phyloP scores from a whole-genome alignment of 2,329 filamentous ascomycete genomes.

The Colletotrichum brevisporum region DNA sequence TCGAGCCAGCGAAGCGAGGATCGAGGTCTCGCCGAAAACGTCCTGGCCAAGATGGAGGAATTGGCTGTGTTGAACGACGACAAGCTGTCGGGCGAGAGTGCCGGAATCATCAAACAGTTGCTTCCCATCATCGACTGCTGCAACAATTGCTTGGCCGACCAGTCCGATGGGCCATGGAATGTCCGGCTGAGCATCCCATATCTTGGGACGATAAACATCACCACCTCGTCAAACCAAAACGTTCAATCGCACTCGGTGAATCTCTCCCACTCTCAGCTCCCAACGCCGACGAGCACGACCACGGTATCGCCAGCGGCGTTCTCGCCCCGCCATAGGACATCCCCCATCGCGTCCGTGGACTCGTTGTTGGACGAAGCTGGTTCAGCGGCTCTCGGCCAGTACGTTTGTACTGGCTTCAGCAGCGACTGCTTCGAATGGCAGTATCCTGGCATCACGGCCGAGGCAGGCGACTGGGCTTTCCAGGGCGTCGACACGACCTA shows the following conservation, averaged over 20 bases:
- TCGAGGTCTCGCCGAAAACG: constrained; percentile 51
- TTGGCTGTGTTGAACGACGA: constrained; percentile 58
- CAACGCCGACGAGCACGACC: constrained; percentile 32
- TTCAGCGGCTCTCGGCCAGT: constrained; percentile 26
- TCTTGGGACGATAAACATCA: constrained; percentile 63
- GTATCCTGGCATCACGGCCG: constrained; percentile 48
- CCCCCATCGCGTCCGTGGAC: constrained; percentile 32
- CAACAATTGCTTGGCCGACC: constrained; percentile 33
- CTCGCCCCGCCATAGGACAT: constrained; percentile 8
- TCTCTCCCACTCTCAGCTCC: constrained; percentile 31
- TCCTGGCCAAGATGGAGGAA: constrained; percentile 53
- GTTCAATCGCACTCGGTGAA: constrained; percentile 12
- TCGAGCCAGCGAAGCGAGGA: constrained; percentile 51
- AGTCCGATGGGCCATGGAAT: no score
- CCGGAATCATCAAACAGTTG: constrained; percentile 59
- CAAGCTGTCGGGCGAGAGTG: constrained; percentile 57
- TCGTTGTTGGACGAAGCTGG: constrained; percentile 6
- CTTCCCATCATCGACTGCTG: constrained; percentile 55
- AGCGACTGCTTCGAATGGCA: constrained; percentile 38
- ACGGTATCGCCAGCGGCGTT: constrained; percentile 30
- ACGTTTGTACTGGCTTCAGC: constrained; percentile 38
- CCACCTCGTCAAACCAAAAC: constrained; percentile 16
- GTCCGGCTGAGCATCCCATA: no score
- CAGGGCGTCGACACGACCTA: constrained; percentile 57
- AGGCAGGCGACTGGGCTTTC: constrained; percentile 56